Evolutionary conservation across 1,139 yeast genomes (phyloP).

Genomic region (Candida tropicalis): DNA sequence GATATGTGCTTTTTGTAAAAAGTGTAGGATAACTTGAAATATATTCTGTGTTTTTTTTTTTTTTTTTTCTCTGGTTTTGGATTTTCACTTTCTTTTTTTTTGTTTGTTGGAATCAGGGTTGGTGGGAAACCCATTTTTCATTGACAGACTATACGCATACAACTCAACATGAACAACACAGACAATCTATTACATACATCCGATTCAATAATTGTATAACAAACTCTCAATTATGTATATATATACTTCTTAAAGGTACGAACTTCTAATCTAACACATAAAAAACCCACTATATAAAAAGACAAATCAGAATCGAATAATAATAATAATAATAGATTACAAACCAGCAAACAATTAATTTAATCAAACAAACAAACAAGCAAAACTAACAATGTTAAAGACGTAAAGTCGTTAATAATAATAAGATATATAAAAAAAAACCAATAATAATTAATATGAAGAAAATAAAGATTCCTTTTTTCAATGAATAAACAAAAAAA

Average conservation of each 20-base stretch:
- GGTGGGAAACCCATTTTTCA: too few species aligned
- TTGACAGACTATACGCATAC: too few species aligned
- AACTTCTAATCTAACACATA: constrained; percentile 5
- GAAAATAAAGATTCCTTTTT: constrained; percentile 4
- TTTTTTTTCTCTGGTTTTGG: too few species aligned
- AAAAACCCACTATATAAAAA: constrained; percentile 5
- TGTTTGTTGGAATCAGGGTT: not conserved
- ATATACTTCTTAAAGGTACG: constrained; percentile 1
- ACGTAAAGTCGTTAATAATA: constrained; percentile 2
- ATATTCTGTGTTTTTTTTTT: not conserved
- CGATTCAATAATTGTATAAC: too few species aligned
- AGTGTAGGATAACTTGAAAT: too few species aligned
- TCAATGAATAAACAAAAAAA: not conserved
- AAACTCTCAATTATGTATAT: not conserved
- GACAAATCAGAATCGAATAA: constrained; percentile 2
- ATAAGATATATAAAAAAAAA: too few species aligned
- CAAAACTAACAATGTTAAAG: constrained; percentile 3
- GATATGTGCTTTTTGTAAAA: not conserved
- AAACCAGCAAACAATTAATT: constrained; percentile 1
- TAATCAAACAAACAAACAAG: constrained; percentile 1
- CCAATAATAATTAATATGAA: constrained; percentile 3
- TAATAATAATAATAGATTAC: constrained; percentile 3
- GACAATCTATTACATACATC: too few species aligned
- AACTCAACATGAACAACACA: too few species aligned
- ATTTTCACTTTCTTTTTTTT: too few species aligned